Conservation (phyloP, 495 filamentous ascomycete species). For the Lineolata rhizophorae region DNA sequence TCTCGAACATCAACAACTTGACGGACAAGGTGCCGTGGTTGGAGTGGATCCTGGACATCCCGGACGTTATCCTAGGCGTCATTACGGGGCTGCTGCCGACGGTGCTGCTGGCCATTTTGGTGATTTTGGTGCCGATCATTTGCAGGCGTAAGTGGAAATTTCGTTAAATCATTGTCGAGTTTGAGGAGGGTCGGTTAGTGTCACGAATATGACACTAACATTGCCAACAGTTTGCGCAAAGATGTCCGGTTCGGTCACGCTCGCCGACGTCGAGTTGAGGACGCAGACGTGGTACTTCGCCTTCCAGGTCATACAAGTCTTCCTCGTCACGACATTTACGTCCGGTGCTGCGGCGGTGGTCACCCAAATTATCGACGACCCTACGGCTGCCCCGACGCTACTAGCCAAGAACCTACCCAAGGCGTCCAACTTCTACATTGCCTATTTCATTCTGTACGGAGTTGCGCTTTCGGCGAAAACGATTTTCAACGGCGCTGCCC, state of each 20-base stretch:
- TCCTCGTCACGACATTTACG: constrained; percentile 16
- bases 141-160: constrained; percentile 10
- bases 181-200: no score
- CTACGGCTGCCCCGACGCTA: constrained; percentile 10
- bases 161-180: background rate
- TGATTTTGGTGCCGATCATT: constrained; percentile 14
- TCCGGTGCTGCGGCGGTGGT: constrained; percentile 16
- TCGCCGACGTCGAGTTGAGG: constrained; percentile 17
- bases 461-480: constrained; percentile 12
- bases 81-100: constrained; percentile 16
- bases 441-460: constrained; percentile 20
- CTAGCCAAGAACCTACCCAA: constrained; percentile 15
- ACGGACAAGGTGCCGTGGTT: constrained; percentile 14
- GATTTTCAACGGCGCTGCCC: constrained; percentile 14
- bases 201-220: background rate
- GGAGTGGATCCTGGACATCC: constrained; percentile 13
- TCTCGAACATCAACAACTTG: constrained; percentile 17
- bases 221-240: constrained; percentile 7
- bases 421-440: constrained; percentile 20
- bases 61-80: constrained; percentile 12
- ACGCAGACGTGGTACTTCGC: constrained; percentile 17
- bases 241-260: constrained; percentile 10
- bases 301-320: constrained; percentile 21
- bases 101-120: constrained; percentile 10
- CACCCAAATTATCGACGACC: constrained; percentile 10